Percentiles rank a stretch among this genome's conserved stretches.
Evolutionary conservation across 208 protist species (phyloP).

Genomic region (Vickermania spadyakhi): DNA sequence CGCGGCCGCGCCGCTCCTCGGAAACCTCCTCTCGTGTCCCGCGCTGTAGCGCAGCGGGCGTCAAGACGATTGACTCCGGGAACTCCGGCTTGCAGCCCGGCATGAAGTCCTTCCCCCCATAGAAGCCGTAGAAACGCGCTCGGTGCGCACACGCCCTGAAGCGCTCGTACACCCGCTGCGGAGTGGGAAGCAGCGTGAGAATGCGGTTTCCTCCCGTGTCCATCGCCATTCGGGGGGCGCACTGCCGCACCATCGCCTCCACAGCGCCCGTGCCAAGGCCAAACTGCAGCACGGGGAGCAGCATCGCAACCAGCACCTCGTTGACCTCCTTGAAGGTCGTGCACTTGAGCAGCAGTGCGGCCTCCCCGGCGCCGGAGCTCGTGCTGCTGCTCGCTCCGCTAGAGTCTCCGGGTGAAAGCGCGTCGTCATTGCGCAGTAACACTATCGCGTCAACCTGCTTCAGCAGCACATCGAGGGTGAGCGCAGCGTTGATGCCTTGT

Average conservation of each 20-base stretch:
- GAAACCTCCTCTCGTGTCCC: background rate
- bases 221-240: constrained; percentile 6
- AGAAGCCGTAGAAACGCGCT: constrained; percentile 35
- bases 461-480: constrained; percentile 61
- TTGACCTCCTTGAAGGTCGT: constrained; percentile 77
- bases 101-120: constrained; percentile 41
- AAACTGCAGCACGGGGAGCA: constrained; percentile 66
- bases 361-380: background rate
- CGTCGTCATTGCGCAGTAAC: constrained; percentile 78
- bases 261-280: constrained; percentile 15
- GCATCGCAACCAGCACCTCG: constrained; percentile 59
- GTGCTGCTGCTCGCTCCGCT: constrained; percentile 14
- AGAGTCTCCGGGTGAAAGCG: constrained; percentile 21
- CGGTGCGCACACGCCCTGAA: constrained; percentile 34
- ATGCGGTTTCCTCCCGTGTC: constrained; percentile 42
- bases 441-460: constrained; percentile 50
- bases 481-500: constrained; percentile 64
- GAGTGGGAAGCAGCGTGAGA: constrained; percentile 58
- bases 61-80: constrained; percentile 37
- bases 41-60: constrained; percentile 11
- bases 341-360: constrained; percentile 31
- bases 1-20: background rate
- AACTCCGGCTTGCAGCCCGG: constrained; percentile 43
- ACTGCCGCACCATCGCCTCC: constrained; percentile 14
- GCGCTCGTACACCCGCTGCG: constrained; percentile 58